phyloP scores from a whole-genome alignment of 2,329 filamentous ascomycete genomes.

The Ceratocystis alfenasii region DNA sequence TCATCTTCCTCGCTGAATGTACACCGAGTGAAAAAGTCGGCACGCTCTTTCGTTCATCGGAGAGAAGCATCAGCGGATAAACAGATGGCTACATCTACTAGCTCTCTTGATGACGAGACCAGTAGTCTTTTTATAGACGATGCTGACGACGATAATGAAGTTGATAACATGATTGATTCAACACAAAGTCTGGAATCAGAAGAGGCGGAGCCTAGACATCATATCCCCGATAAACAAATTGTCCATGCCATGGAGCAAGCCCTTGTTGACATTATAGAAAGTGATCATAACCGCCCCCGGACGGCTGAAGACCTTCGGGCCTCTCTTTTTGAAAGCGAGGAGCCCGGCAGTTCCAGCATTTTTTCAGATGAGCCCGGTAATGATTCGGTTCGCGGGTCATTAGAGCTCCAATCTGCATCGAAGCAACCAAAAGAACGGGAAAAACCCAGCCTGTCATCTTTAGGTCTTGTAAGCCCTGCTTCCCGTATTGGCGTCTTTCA shows the following conservation, averaged over 20 bases:
- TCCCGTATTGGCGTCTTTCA: conserved; percentile 86
- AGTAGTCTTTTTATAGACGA: conserved; percentile 58
- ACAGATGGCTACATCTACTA: conserved; percentile 18
- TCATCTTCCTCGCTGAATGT: conserved; percentile 31
- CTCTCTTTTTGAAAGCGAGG: conserved; percentile 53
- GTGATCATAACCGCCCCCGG: conserved; percentile 45
- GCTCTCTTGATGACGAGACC: conserved; percentile 47
- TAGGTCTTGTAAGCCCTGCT: conserved; percentile 79
- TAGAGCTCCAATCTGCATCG: conserved; percentile 35
- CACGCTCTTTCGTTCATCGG: conserved; percentile 31
- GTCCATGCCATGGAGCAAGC: conserved; percentile 90
- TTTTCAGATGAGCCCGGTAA: conserved; percentile 22
- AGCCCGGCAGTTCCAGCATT: conserved; percentile 24
- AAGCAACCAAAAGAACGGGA: conserved; percentile 37
- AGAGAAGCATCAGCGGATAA: conserved; percentile 26
- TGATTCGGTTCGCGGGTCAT: conserved; percentile 49
- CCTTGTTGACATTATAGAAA: conserved; percentile 81
- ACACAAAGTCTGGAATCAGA: conserved; percentile 70
- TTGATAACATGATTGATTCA: conserved; percentile 57
- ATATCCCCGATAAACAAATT: conserved; percentile 59
- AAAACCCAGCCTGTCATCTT: conserved; percentile 78
- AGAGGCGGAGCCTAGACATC: conserved; percentile 39
- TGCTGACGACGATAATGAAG: conserved; percentile 64
- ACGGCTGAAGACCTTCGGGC: conserved; percentile 52
- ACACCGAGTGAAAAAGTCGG: conserved; percentile 31